These are phyloP conservation scores for Orbilia quercus DNA, from an alignment of 2,329 filamentous ascomycete genomes.

Conservation along the genomic window DNA sequence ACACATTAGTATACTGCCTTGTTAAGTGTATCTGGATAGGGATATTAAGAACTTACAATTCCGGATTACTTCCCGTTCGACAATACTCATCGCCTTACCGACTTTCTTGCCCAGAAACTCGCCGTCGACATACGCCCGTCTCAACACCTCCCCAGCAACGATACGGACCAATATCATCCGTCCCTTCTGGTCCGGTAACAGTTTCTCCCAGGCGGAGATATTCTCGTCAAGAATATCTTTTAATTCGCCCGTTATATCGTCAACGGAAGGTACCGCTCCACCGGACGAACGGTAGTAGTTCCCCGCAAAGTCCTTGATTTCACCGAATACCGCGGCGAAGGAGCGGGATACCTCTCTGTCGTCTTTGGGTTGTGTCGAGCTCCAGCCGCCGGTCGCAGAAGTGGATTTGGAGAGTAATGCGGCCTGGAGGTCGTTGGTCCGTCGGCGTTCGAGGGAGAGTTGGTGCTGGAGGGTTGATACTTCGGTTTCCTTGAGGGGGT, in stretches of 20 bases:
- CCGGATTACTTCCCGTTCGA: conserved; percentile 22
- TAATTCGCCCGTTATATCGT: conserved; percentile 18
- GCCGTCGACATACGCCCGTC: conserved; percentile 15
- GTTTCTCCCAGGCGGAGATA: conserved; percentile 16
- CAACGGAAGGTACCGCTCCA: background rate
- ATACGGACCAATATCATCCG: conserved; percentile 23
- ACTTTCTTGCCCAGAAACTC: conserved; percentile 31
- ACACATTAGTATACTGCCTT: background rate
- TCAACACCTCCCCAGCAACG: conserved; percentile 10
- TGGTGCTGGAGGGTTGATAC: conserved; percentile 23
- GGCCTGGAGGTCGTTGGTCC: conserved; percentile 34
- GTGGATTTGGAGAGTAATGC: conserved; percentile 29
- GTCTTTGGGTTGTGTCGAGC: conserved; percentile 29
- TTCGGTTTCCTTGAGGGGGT: conserved; percentile 28
- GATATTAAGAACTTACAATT: conserved; percentile 1
- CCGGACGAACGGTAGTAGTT: conserved; percentile 31
- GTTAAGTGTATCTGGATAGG: background rate
- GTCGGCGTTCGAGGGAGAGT: conserved; percentile 36
- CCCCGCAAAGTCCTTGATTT: conserved; percentile 37
- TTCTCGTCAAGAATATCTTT: conserved; percentile 33
- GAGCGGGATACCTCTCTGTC: conserved; percentile 41
- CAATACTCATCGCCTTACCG: conserved; percentile 9
- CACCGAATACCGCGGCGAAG: conserved; percentile 15
- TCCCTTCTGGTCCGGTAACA: conserved; percentile 26
- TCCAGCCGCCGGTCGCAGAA: conserved; percentile 16